Conservation (phyloP, 2,329 filamentous ascomycete species). For the Neofusicoccum sp. region DNA sequence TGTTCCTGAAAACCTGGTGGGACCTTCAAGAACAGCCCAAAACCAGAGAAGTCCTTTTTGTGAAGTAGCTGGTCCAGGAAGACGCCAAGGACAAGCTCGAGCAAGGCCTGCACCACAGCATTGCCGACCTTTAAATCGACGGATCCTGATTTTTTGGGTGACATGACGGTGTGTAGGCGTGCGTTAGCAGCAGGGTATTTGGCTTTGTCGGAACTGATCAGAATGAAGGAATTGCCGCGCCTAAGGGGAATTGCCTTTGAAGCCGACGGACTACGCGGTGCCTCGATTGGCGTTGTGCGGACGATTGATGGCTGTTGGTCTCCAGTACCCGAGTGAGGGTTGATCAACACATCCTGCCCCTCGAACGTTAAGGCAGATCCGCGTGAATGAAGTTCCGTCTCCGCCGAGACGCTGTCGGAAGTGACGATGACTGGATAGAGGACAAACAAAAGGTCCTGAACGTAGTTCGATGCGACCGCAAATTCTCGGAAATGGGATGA, state of each 20-base stretch:
- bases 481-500: constrained; percentile 83
- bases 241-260: constrained; percentile 66
- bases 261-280: constrained; percentile 34
- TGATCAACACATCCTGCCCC: constrained; percentile 80
- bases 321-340: constrained; percentile 67
- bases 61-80: constrained; percentile 84
- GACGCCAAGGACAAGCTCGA: constrained; percentile 76
- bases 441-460: constrained; percentile 75
- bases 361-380: constrained; percentile 83
- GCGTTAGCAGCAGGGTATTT: constrained; percentile 59
- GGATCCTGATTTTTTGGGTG: constrained; percentile 57
- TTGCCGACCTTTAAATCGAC: constrained; percentile 60
- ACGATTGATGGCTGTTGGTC: constrained; percentile 67
- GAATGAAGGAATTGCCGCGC: constrained; percentile 86
- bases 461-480: constrained; percentile 75
- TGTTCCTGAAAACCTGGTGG: constrained; percentile 94
- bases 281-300: constrained; percentile 65
- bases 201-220: constrained; percentile 73
- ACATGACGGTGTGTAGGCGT: constrained; percentile 65
- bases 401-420: constrained; percentile 78
- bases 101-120: constrained; percentile 71
- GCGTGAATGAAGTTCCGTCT: constrained; percentile 83
- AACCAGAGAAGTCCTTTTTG: constrained; percentile 87
- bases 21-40: constrained; percentile 82
- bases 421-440: constrained; percentile 89